Evolutionary conservation across 1,139 yeast species (phyloP).

Genomic region (Nakaseomyces uthaithaninus): DNA sequence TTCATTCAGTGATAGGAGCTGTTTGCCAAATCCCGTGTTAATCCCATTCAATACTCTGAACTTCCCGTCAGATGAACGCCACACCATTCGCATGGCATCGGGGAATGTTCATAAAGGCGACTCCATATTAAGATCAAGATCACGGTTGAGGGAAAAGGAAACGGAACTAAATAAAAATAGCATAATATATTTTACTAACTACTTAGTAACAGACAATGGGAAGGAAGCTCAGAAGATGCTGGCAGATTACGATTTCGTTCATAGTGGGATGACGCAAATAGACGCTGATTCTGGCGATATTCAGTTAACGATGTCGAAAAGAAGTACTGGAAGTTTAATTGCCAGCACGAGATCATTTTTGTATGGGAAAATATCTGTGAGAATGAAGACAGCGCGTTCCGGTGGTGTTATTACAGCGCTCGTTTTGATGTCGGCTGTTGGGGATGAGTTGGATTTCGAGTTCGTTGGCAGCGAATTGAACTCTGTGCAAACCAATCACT

Average conservation of each 20-base stretch:
- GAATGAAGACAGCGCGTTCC: conserved; percentile 28
- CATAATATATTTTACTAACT: conserved; percentile 23
- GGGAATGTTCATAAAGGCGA: conserved; percentile 3
- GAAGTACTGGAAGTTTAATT: conserved; percentile 27
- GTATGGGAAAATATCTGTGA: conserved; percentile 28
- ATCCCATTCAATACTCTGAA: conserved; percentile 9
- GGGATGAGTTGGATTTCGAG: conserved; percentile 89
- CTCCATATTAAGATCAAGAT: neutral
- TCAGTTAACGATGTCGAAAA: conserved; percentile 29
- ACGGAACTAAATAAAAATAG: conserved; percentile 17
- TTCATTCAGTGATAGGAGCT: conserved; percentile 54
- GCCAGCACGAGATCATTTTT: conserved; percentile 27
- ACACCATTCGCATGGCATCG: neutral
- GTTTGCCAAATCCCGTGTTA: conserved; percentile 46
- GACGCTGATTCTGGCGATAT: conserved; percentile 16
- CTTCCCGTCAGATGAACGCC: neutral
- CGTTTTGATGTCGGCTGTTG: conserved; percentile 74
- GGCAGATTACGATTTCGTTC: conserved; percentile 24
- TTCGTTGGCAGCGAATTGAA: conserved; percentile 66
- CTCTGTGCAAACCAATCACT: conserved; percentile 68
- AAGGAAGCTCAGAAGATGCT: conserved; percentile 21
- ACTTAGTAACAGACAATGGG: conserved; percentile 18
- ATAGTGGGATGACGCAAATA: conserved; percentile 26
- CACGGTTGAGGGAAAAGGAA: conserved; percentile 5
- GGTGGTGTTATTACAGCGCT: conserved; percentile 78